Percentiles rank a stretch among this genome's conserved stretches.
Evolutionary conservation across 345 rosid species (phyloP).

Genomic region (Gossypium ekmanianum): DNA sequence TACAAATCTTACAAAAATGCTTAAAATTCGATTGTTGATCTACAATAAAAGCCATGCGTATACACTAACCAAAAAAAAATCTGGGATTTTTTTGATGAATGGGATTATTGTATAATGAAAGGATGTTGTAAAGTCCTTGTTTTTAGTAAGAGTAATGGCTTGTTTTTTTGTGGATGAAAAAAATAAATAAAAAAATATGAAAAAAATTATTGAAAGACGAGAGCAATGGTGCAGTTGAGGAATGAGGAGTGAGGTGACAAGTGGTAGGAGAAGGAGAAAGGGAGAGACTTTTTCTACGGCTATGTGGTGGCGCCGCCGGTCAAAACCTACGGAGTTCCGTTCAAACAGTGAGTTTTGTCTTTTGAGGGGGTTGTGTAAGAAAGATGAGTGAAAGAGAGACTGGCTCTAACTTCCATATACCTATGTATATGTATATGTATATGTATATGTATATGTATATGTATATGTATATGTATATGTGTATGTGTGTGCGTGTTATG

Average conservation of each 20-base stretch:
- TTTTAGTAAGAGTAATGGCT: conserved; percentile 50
- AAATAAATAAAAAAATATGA: neutral
- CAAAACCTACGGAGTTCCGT: conserved; percentile 38
- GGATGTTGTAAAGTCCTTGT: conserved; percentile 46
- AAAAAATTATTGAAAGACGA: neutral
- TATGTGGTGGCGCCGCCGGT: conserved; percentile 41
- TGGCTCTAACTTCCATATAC: conserved; percentile 48
- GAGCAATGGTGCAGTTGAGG: conserved; percentile 19
- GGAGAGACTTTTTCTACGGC: conserved; percentile 52
- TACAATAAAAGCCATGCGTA: conserved; percentile 53
- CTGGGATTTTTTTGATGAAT: conserved; percentile 11
- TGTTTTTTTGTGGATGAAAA: conserved; percentile 28
- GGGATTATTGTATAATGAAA: conserved; percentile 43
- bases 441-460: neutral
- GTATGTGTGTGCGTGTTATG: too few relatives aligned
- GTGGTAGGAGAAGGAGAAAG: conserved; percentile 38
- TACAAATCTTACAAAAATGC: conserved; percentile 69
- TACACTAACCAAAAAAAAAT: neutral
- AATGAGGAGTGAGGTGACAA: conserved; percentile 39
- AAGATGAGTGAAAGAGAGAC: conserved; percentile 21
- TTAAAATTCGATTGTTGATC: conserved; percentile 48
- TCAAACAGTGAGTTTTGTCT: conserved; percentile 13
- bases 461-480: conserved; percentile 30
- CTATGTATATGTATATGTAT: conserved; percentile 10
- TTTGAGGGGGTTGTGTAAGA: neutral